Conservation (phyloP, 495 filamentous ascomycete species). For the Pyronema domesticum region DNA sequence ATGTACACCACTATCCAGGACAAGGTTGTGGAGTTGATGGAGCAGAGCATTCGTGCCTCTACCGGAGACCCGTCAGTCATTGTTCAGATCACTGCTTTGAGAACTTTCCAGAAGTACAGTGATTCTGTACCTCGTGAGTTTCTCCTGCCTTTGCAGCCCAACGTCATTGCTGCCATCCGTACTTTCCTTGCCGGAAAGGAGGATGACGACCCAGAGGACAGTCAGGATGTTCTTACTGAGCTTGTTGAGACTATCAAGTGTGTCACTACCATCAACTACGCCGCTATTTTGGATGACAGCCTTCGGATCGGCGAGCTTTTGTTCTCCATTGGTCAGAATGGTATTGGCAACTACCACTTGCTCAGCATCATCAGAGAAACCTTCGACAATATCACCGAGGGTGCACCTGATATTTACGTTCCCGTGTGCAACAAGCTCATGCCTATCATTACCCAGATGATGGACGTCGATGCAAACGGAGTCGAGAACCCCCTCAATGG, state of each 20-base stretch:
- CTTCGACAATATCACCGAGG: slow-evolving; percentile 67
- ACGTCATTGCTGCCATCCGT: slow-evolving; percentile 59
- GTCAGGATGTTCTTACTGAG: slow-evolving; percentile 79
- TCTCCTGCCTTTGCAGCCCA: slow-evolving; percentile 41
- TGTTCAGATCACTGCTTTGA: slow-evolving; percentile 80
- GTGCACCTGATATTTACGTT: slow-evolving; percentile 52
- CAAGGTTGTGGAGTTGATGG: slow-evolving; percentile 45
- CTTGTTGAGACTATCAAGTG: slow-evolving; percentile 74
- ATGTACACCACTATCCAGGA: slow-evolving; percentile 36
- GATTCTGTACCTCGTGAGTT: slow-evolving; percentile 30
- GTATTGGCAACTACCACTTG: slow-evolving; percentile 73
- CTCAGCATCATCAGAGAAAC: slow-evolving; percentile 62
- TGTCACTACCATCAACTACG: slow-evolving; percentile 59
- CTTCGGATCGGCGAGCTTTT: slow-evolving; percentile 62
- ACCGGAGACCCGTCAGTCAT: slow-evolving; percentile 60
- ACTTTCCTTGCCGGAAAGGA: slow-evolving; percentile 62
- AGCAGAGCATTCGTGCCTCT: slow-evolving; percentile 58
- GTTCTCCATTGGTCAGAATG: slow-evolving; percentile 74
- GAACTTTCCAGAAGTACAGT: slow-evolving; percentile 56
- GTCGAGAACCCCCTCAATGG: slow-evolving; percentile 65
- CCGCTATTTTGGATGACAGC: slow-evolving; percentile 46
- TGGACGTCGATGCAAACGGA: slow-evolving; percentile 72
- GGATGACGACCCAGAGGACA: slow-evolving; percentile 53
- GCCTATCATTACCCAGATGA: slow-evolving; percentile 69
- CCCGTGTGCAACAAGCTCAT: slow-evolving; percentile 74